Evolutionary conservation across 202 grass and related monocot species (phyloP).

Genomic region (Cymbopogon flexuosus): DNA sequence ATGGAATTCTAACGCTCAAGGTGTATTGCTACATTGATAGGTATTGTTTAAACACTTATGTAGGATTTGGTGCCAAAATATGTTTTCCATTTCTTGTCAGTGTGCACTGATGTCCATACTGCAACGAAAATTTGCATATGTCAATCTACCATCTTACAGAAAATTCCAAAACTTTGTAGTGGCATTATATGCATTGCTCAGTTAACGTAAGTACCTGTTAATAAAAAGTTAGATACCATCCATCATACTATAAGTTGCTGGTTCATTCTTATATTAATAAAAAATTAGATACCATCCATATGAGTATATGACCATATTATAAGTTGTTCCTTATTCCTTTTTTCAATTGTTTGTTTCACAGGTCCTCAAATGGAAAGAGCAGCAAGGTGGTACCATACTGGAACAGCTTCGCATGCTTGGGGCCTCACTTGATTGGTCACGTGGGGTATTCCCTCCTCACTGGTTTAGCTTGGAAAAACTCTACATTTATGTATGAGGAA

Average conservation of each 20-base stretch:
- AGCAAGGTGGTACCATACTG: conserved; percentile 81
- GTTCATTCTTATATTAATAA: background rate
- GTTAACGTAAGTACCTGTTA: background rate
- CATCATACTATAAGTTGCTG: background rate
- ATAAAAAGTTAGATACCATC: background rate
- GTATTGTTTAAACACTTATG: background rate
- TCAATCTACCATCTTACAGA: background rate
- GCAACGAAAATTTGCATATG: background rate
- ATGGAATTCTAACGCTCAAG: background rate
- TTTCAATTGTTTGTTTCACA: conserved; percentile 31
- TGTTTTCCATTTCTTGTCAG: background rate
- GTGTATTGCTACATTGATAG: background rate
- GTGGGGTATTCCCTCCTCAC: conserved; percentile 44
- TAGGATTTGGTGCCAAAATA: background rate
- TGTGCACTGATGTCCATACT: background rate
- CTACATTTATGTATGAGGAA: background rate
- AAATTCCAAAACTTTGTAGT: background rate
- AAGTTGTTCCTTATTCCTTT: conserved; percentile 34
- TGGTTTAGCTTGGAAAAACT: conserved; percentile 4
- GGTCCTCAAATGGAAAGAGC: conserved; percentile 96
- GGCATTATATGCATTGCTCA: background rate
- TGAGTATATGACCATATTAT: too few species aligned
- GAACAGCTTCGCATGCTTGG: conserved; percentile 76
- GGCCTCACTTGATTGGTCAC: conserved; percentile 94
- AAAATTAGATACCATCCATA: too few species aligned